Evolutionary conservation across 345 rosid species (phyloP), one percentile per base, ranked within the genome.

Genomic region (Eucalyptus marginata): DNA sequence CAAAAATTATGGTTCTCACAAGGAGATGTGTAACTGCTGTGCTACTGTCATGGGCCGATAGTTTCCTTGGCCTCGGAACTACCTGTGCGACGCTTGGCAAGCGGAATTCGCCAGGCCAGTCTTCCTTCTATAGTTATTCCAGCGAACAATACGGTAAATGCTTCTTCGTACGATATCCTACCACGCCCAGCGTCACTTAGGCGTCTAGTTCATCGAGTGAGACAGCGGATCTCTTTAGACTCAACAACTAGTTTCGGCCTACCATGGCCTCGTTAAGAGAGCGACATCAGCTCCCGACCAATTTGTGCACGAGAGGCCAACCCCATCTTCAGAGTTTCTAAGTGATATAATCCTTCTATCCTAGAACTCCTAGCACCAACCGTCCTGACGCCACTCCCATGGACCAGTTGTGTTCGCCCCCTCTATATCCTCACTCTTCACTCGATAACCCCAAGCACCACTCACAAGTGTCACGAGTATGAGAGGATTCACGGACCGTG

Each of bases 141-240:
- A 15, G 1, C 3, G 0, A 50, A 50, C 1, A 50, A 50, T 50
- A 50, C 7, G 3, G 18, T 50, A 1, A 50, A 15, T 50, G 7
- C 18, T 50, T 50, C 3, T 50, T 50, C 18, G 18, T 50, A 15
- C 0, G 18, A 15, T 3, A 50, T 50, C 7, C 7, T 50, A 50
- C 18, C 7, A 50, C 0, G 18, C 52, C 1, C 1, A 2, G 0
- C 0, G 2, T 50, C 1, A 2, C 18, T 50, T 0, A 1, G 1
- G 18, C 7, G 0, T 50, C 52, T 50, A 50, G 3, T 50, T 1
- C 1, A 50, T 50, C 7, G 1, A 50, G 7, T 50, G 18, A 50
- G 7, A 50, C 1, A 15, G 1, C 7, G 15, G 7, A 15, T 15
- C 0, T 16, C 3, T 15, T 15, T 50, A 50, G 7, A 6, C 18